Conservation (phyloP, 805 yeast species). For the Komagataella mondaviorum region DNA sequence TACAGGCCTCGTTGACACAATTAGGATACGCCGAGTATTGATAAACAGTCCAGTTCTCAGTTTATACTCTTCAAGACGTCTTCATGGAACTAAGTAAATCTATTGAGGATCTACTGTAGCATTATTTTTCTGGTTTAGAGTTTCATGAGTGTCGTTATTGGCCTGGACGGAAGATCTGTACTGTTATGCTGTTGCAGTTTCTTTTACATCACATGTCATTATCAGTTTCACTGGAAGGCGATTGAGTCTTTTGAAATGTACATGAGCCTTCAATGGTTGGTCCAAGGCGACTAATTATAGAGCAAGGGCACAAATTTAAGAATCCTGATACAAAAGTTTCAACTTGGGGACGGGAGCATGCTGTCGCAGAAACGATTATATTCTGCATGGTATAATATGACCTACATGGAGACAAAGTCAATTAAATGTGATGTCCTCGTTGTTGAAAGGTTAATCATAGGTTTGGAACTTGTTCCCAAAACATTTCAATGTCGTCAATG, state of each 20-base stretch:
- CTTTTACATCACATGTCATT: background rate
- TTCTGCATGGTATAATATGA: background rate
- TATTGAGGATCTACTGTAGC: background rate
- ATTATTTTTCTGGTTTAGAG: no score
- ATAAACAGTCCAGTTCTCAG: background rate
- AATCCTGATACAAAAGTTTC: background rate
- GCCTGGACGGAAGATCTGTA: background rate
- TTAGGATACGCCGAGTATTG: background rate
- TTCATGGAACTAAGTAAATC: no score
- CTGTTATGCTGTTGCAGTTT: background rate
- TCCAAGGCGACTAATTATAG: background rate
- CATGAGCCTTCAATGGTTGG: background rate
- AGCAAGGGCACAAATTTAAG: background rate
- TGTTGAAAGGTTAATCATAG: background rate
- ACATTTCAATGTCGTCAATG: background rate
- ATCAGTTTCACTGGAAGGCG: background rate
- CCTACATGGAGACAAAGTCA: background rate
- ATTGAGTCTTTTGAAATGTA: background rate
- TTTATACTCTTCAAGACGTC: no score
- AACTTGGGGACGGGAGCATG: background rate
- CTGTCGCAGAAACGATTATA: background rate
- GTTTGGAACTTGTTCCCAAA: background rate
- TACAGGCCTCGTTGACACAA: no score
- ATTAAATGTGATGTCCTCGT: background rate
- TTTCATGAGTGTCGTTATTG: background rate